phyloP scores from a whole-genome alignment of 148 eudicot species.

The Rhododendron simsii region DNA sequence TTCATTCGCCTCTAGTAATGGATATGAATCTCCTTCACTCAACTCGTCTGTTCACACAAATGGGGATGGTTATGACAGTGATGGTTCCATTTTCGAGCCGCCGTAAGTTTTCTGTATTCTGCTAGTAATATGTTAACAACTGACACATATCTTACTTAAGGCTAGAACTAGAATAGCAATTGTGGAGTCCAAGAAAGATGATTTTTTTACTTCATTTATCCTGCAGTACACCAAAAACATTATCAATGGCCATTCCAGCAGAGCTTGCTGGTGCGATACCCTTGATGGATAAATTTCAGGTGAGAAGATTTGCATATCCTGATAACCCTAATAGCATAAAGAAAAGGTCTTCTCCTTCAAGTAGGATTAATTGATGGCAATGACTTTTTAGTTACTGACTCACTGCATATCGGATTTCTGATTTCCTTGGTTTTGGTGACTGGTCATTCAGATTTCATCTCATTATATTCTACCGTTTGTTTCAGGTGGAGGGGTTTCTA shows the following conservation, averaged over 20 bases:
- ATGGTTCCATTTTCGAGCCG: slow-evolving; percentile 87
- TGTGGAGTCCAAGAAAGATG: not conserved
- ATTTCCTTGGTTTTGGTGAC: not conserved
- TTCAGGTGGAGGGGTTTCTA: slow-evolving; percentile 90
- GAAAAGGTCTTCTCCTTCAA: not conserved
- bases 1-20: slow-evolving; percentile 59
- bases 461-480: not conserved
- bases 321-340: not conserved
- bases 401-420: not conserved
- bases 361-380: not conserved
- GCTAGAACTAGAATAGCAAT: slow-evolving; percentile 7
- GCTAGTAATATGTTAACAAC: not conserved
- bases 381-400: not conserved
- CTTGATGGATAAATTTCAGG: slow-evolving; percentile 93
- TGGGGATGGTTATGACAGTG: slow-evolving; percentile 94
- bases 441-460: not conserved
- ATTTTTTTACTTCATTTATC: slow-evolving; percentile 2
- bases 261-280: slow-evolving; percentile 98
- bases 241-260: slow-evolving; percentile 85
- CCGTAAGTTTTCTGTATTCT: slow-evolving; percentile 54
- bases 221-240: slow-evolving; percentile 81
- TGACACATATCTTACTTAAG: not conserved
- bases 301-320: slow-evolving; percentile 19
- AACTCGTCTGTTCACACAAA: slow-evolving; percentile 51
- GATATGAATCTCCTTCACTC: slow-evolving; percentile 62